These are phyloP conservation scores for Neopestalotiopsis sp. DNA, from an alignment of 2,329 filamentous ascomycete genomes.

Conservation along the genomic window DNA sequence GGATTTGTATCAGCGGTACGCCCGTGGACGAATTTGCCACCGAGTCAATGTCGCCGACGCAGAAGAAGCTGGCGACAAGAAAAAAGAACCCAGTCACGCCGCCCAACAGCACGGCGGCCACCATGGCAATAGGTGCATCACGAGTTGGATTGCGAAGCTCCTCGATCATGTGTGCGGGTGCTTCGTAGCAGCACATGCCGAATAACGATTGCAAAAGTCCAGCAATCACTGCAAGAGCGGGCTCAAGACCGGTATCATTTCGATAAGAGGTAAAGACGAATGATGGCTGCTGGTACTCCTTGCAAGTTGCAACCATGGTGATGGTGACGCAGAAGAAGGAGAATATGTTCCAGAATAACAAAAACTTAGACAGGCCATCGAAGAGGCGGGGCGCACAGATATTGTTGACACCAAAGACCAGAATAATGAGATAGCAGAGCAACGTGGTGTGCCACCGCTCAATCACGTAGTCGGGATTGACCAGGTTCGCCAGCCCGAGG, in stretches of 20 bases:
- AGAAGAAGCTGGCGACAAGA: slow-evolving; percentile 29
- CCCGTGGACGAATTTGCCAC: slow-evolving; percentile 23
- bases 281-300: too few relatives aligned
- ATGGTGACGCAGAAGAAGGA: too few relatives aligned
- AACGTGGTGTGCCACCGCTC: slow-evolving; percentile 42
- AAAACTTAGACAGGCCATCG: too few relatives aligned
- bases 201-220: too few relatives aligned
- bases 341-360: too few relatives aligned
- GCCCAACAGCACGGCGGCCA: slow-evolving; percentile 30
- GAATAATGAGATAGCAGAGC: slow-evolving; percentile 38
- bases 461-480: slow-evolving; percentile 21
- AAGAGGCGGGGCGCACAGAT: slow-evolving; percentile 31
- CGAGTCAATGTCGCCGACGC: slow-evolving; percentile 24
- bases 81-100: slow-evolving; percentile 27
- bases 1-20: slow-evolving; percentile 36
- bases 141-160: slow-evolving; percentile 42
- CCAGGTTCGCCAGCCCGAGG: slow-evolving; percentile 25
- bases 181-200: slow-evolving; percentile 26
- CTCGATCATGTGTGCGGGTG: slow-evolving; percentile 42
- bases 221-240: too few relatives aligned
- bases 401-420: slow-evolving; percentile 43
- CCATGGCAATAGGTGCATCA: slow-evolving; percentile 42
- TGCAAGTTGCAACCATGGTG: too few relatives aligned
- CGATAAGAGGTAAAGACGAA: too few relatives aligned
- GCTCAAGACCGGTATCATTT: slow-evolving; percentile 41